A percentile compares a stretch with the other conserved stretches of the same genome.
These are phyloP conservation scores for Emericellopsis cladophorae DNA, from an alignment of 2,329 filamentous ascomycete genomes.

Conservation along the genomic window DNA sequence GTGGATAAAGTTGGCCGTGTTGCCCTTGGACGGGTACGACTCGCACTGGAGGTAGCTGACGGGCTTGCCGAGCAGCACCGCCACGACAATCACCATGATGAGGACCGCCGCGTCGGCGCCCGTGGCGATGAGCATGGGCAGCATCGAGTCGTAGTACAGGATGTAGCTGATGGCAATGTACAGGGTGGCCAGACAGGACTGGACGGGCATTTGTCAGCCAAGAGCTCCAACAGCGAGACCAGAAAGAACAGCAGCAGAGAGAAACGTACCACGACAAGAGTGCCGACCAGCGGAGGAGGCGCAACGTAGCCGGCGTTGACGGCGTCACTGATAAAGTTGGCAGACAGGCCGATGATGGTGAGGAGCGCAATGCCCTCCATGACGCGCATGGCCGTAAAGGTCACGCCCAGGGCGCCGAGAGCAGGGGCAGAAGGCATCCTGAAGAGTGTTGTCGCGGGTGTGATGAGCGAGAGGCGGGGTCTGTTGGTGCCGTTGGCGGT, in stretches of 20 bases:
- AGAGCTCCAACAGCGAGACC: neutral
- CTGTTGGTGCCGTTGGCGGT: conserved; percentile 23
- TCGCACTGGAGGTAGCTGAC: conserved; percentile 67
- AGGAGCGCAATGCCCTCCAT: conserved; percentile 63
- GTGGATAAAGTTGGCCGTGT: conserved; percentile 29
- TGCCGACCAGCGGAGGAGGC: conserved; percentile 63
- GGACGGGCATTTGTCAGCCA: neutral
- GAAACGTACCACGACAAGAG: conserved; percentile 61
- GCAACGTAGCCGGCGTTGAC: conserved; percentile 51
- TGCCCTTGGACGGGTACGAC: conserved; percentile 26
- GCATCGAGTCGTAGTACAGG: conserved; percentile 64
- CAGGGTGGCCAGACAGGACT: conserved; percentile 68
- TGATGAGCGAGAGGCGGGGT: conserved; percentile 29
- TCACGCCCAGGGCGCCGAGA: conserved; percentile 63
- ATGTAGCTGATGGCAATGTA: conserved; percentile 74
- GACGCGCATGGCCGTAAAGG: conserved; percentile 61
- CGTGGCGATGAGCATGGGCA: conserved; percentile 59
- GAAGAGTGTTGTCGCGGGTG: conserved; percentile 12
- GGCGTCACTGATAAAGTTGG: conserved; percentile 73
- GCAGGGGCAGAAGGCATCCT: conserved; percentile 24
- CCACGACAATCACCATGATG: conserved; percentile 65
- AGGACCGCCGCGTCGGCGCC: conserved; percentile 57
- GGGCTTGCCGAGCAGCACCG: conserved; percentile 67
- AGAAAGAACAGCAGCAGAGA: neutral
- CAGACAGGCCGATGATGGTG: conserved; percentile 64